Base-by-base conservation (phyloP, 2,329 filamentous ascomycete genomes). In the Aschersonia sp. region DNA sequence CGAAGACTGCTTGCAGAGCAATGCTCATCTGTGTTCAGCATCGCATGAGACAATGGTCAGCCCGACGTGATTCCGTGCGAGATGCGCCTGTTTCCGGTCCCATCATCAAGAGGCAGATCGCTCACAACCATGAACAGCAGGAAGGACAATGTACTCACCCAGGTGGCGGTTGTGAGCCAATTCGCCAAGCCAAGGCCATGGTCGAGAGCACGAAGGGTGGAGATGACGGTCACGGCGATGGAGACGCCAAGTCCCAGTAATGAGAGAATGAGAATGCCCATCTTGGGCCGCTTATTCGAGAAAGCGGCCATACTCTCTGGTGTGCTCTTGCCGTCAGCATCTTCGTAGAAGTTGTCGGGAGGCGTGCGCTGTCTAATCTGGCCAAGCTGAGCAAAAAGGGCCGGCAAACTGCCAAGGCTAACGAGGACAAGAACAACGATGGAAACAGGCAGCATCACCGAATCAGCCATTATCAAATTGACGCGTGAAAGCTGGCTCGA, bases 311-410 rank as follows among this genome's bases (percentile, higher is more conserved):
- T 59, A 1, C 80, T 78, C 57, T 83, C 78, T 41, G 76, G 71
- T 0, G 79, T 83, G 32, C 81, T 82, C 52, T 74, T 70, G 45
- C 85, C 85, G 63, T 89, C 85, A 51, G 72, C 65, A 57, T 89
- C 85, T 54, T 80, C 68, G 57, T 89, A 89, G 9, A 71, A 66
- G 9, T 72, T 64, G 41, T 73, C 66, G 49, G 64, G 65, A 6
- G 65, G 61, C 4, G 58, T 58, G 30, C 61, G 60, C 40, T 59
- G 55, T 32, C 61, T 63, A 38, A 62, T 50, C 50, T 70, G 68
- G 32, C 54, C 53, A 44, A 61, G 38, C 38, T 66, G 54, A 43
- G 61, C 60, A 40, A 59, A 50, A 29, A 67, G 35, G 41, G 65
- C 64, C 7, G 69, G 69, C 5, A 65, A 46, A 9, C 67, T 64